Base-by-base conservation (phyloP, 2,329 filamentous ascomycete genomes). In the Fusarium hostae region DNA sequence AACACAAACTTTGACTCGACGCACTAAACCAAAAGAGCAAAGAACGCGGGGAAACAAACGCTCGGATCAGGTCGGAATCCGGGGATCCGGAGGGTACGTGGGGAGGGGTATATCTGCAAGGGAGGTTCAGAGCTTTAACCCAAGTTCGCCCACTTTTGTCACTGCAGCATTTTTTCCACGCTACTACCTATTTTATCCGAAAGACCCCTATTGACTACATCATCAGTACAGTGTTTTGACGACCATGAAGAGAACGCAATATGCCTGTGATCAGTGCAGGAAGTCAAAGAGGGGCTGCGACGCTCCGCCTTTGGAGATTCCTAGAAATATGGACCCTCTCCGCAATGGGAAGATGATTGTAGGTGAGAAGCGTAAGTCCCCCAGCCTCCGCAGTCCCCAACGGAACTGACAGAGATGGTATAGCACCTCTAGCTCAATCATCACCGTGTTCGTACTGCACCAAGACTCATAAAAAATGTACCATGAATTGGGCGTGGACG, bases 391-490 rank as follows among this genome's bases (percentile, higher is more conserved):
- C 20, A 20, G 8, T 50, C 13, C 9, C 7, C n/a, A 20, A 12
- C 28, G 12, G 3, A 10, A 20, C 32, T 64, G 26, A 58, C 59
- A 4, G 6, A n/a, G 1, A 4, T 5, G 20, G 4, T 20, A 3
- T 13, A 67, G 64, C 64, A 5, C 56, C 64, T 18, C 16, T 63
- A 3, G 56, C 30, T 13, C 63, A 67, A 20, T 50, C 34, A 4
- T 55, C 56, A 2, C 69, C 77, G 48, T 80, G 78, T 51, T 76
- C 78, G 1, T 80, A 80, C 18, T 80, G 78, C 34, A 58, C 65
- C 9, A 78, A 73, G 59, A 80, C 78, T 20, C 72, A 75, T 10
- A 80, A 80, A 47, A 67, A 64, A 13, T 80, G 78, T 18, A 76
- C 78, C 2, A 60, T 78, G 41, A 72, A 78, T 9, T 67, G 73